Evolutionary conservation across 129 eudicot species (phyloP), one percentile per base, ranked within the genome.

Genomic region (Kitagawia praeruptora): DNA sequence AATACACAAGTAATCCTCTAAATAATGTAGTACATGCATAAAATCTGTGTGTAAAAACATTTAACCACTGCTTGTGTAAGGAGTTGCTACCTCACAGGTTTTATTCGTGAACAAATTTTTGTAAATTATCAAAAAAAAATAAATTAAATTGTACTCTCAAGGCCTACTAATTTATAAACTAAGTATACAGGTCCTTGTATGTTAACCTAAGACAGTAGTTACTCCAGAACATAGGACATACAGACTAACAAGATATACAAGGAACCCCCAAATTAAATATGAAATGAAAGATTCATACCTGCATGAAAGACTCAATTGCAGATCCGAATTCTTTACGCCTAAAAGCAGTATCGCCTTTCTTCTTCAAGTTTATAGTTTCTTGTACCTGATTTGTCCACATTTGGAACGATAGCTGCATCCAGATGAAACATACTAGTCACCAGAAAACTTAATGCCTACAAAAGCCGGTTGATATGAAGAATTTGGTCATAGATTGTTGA

Each of bases 341-440:
- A 77, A 93, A 93, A 81, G 98, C 97, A 46, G 70, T 78, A 18
- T 93, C 98, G 6, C 98, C 97, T 85, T 91, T 91, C 83, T 89
- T 93, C 93, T 93, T 93, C 18, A 96, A 88, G 87, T 81, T 91
- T 81, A 93, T 54, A 7, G 96, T 89, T 34, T 91, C 97, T 69
- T 93, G 97, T 89, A 93, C 84, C 86, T 93, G 98, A 82, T 80
- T 84, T 45, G 98, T 93, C 98, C 98, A 93, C 97, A 91, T 84
- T 82, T 89, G 97, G 83, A 91, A 93, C 2, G 98, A 93, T 6
- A 91, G 95, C 97, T 93, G 87, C 84, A 82, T 79, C 28, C 64
- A 16, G 27, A 48, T 14, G 3, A 49, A 25, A 53, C 41, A 31
- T 14, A 16, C 25, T 51, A 72, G 53, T 19, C 19, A 81, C 58